Evolutionary conservation across 176 grass and related monocot species (phyloP), one percentile per base, ranked within the genome.

Genomic region (Triticum monococcum): DNA sequence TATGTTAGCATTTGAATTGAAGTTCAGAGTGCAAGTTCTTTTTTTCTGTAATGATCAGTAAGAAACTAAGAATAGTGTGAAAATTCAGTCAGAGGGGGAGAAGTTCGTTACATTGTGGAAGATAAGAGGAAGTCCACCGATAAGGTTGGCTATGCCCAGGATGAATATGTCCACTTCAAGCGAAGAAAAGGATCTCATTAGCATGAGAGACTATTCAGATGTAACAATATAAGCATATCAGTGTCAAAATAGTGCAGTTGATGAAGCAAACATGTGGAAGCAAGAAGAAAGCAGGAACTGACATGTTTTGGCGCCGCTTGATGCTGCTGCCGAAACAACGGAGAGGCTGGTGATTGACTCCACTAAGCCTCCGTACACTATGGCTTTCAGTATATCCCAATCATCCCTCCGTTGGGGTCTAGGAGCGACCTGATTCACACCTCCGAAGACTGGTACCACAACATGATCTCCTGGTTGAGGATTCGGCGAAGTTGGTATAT

Each of bases 341-440:
- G 65, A 82, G 65, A 96, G 91, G 81, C 94, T 91, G 16, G 68
- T 88, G 22, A 96, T 74, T 20, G 64, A 82, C 79, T 96, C 94
- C 76, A 86, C 40, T 33, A 96, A 79, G 30, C 94, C 94, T 46
- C 94, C 94, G n/a, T 96, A 96, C 25, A 96, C 94, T 76, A 93
- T 88, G 36, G 91, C 79, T 91, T 96, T 96, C 89, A 93, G 73
- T 75, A 93, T 83, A 40, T 91, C 87, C 91, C 91, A 93, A 38
- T 89, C 87, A 77, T 84, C 89, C 64, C 74, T 86, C 74, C 30
- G 59, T 17, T 48, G 60, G 41, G 75, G 30, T 63, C 11, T 64
- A 38, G 64, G 43, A 81, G 9, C 33, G 18, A 6, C 4, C 63
- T 6, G 36, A 79, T 18, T 30, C 37, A 9, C 33, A 14, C 0